Evolutionary conservation across 2,329 filamentous ascomycete genomes (phyloP).

Genomic region (Escovopsis sp.): DNA sequence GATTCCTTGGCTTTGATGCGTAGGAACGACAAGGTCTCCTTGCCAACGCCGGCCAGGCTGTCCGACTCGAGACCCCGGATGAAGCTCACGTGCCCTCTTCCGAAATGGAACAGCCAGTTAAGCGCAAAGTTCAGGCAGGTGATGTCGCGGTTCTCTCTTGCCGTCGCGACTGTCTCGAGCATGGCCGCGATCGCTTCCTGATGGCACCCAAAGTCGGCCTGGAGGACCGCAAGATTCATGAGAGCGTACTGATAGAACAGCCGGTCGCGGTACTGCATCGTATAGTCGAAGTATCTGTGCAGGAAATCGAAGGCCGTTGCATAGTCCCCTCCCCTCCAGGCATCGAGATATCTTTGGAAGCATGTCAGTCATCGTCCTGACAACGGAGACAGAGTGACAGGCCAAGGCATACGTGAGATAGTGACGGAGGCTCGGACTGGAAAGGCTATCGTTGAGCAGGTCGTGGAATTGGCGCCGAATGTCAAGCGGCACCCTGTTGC

Average conservation of each 20-base stretch:
- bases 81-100: slow-evolving; percentile 68
- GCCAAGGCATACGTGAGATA: slow-evolving; percentile 45
- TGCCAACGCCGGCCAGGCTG: slow-evolving; percentile 62
- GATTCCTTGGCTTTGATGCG: slow-evolving; percentile 75
- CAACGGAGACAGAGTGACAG: neutral
- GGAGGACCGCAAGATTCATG: slow-evolving; percentile 82
- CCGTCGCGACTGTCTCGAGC: slow-evolving; percentile 89
- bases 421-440: slow-evolving; percentile 60
- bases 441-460: slow-evolving; percentile 50
- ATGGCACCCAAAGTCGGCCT: slow-evolving; percentile 89
- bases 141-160: slow-evolving; percentile 83
- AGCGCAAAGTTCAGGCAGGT: slow-evolving; percentile 87
- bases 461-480: slow-evolving; percentile 57
- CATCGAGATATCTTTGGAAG: slow-evolving; percentile 60
- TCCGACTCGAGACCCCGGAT: slow-evolving; percentile 55
- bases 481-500: slow-evolving; percentile 60
- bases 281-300: slow-evolving; percentile 94
- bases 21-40: slow-evolving; percentile 70
- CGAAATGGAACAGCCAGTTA: slow-evolving; percentile 91
- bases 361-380: slow-evolving; percentile 6
- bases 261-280: slow-evolving; percentile 70
- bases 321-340: slow-evolving; percentile 85
- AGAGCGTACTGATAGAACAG: slow-evolving; percentile 90
- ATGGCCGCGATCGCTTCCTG: slow-evolving; percentile 85
- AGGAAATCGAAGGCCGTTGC: slow-evolving; percentile 79